phyloP scores from a whole-genome alignment of 805 yeast genomes.

The Pichia nakasei region DNA sequence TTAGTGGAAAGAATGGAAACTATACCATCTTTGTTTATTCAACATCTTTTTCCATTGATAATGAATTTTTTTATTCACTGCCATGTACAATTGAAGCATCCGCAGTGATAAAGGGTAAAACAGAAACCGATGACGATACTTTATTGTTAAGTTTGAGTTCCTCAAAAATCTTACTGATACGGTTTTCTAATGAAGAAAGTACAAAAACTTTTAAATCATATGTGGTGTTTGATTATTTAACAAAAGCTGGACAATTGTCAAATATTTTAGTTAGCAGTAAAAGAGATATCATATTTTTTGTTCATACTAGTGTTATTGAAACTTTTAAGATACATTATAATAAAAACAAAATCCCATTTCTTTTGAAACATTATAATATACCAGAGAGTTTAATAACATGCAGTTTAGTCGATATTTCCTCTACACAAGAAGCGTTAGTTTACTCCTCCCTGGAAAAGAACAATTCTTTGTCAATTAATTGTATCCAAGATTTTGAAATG shows the following conservation, averaged over 20 bases:
- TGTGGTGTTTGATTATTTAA: not conserved
- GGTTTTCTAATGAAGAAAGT: not conserved
- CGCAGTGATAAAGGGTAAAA: not conserved
- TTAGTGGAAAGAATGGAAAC: not conserved
- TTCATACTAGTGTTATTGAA: not conserved
- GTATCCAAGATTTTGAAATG: not conserved
- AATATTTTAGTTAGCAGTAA: not conserved
- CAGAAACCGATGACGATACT: not conserved
- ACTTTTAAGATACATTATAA: not conserved
- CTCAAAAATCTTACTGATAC: not conserved
- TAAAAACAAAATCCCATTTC: not conserved
- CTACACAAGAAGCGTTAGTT: not conserved
- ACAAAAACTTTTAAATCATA: not conserved
- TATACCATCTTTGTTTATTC: not conserved
- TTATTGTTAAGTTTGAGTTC: not conserved
- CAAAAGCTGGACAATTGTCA: not conserved
- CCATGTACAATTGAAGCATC: constrained; percentile 1
- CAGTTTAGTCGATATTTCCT: not conserved
- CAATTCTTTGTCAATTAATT: not conserved
- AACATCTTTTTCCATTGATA: not conserved
- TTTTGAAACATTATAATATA: not conserved
- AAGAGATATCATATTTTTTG: not conserved
- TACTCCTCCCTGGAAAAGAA: not conserved
- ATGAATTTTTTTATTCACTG: not conserved
- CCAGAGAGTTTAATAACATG: not conserved